Base-by-base conservation (phyloP, 805 yeast species). In the Blastobotrys chiropterorum region DNA sequence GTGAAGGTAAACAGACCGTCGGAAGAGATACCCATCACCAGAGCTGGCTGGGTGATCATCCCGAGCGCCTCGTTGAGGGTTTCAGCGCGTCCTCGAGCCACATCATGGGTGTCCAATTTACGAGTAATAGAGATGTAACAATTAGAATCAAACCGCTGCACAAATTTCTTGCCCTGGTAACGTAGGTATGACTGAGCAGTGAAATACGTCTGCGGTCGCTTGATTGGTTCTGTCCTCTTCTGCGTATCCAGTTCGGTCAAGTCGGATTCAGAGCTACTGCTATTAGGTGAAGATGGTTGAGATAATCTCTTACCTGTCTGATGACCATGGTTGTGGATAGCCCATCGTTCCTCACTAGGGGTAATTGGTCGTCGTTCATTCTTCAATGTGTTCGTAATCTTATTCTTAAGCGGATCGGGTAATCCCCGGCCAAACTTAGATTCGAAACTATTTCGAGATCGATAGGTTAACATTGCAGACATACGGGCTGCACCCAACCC, bases 401-500 rank as follows among this genome's bases (percentile, higher is more conserved):
- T 71, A 59, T 71, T 72, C 44, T 61, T 58, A 5, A 58, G 38
- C 2, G 75, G 75, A 51, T 79, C 78, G 2, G 92, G 90, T 20
- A 75, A 68, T 49, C 82, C 83, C 64, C 99, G 79, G n/a, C 98
- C 95, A 66, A 94, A 94, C 62, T 95, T 79, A 48, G 83, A 72
- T 65, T 94, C 98, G 67, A 92, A 94, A 22, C 95, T 85, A 67
- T 90, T 88, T 62, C 98, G 76, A 3, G 96, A 86, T 59, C 99
- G 77, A 65, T 94, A 94, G 0, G 98, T 94, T 50, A 94, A 73
- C 59, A 94, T 73, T 0, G 99, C 99, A 8, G 96, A 80, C 99
- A 94, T 94, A 68, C 99, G 80, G 0, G 99, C 99, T 4, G 99
- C 99, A 21, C 96, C 86, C 19, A 94, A 71, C 0, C 99, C 99